These are phyloP conservation scores for Monosporozyma siamensis DNA, from an alignment of 805 yeast genomes.

Conservation along the genomic window DNA sequence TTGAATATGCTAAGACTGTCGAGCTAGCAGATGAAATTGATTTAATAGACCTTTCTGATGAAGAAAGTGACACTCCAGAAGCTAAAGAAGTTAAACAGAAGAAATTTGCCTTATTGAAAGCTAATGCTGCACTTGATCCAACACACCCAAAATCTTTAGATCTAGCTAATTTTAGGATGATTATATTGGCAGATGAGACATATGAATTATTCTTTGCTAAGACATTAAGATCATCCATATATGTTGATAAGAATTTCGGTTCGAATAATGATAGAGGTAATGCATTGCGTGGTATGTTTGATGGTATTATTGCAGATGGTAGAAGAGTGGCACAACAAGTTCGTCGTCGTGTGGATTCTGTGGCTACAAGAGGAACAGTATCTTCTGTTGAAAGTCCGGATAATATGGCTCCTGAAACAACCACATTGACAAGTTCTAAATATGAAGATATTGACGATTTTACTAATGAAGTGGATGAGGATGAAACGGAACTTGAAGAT, in stretches of 20 bases:
- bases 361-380: constrained; percentile 30
- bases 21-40: constrained; percentile 35
- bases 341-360: constrained; percentile 75
- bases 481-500: constrained; percentile 8
- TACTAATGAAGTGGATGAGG: constrained; percentile 19
- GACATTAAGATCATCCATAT: constrained; percentile 59
- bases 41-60: constrained; percentile 38
- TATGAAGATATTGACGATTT: constrained; percentile 28
- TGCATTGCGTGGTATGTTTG: constrained; percentile 78
- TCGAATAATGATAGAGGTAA: constrained; percentile 37
- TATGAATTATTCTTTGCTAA: constrained; percentile 74
- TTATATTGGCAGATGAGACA: constrained; percentile 85
- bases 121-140: constrained; percentile 80
- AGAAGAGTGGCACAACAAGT: constrained; percentile 85
- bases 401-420: not conserved
- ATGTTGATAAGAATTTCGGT: constrained; percentile 47
- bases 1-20: constrained; percentile 77
- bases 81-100: constrained; percentile 17
- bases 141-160: constrained; percentile 63
- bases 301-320: constrained; percentile 86
- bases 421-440: constrained; percentile 3
- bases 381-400: constrained; percentile 2
- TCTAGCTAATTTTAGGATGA: constrained; percentile 89
- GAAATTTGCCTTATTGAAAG: constrained; percentile 34
- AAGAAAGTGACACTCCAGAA: constrained; percentile 20